Conservation (phyloP, 257 asterid species). For the Fraxinus quadrangulata region DNA sequence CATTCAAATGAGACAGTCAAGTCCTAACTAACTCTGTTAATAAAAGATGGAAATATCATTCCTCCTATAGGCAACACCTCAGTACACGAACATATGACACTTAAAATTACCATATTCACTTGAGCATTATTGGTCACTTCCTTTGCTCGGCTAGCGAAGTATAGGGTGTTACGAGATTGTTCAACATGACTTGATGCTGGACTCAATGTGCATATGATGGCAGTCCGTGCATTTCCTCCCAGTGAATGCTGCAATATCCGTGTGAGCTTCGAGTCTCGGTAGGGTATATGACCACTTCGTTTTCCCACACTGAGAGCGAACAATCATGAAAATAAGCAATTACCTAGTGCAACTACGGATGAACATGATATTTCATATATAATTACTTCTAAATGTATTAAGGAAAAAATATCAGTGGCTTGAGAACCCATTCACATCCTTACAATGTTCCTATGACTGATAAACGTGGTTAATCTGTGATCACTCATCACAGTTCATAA, state of each 20-base stretch:
- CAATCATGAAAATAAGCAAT: constrained; percentile 16
- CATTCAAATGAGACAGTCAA: constrained; percentile 4
- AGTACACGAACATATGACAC: constrained; percentile 5
- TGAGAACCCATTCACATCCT: neutral
- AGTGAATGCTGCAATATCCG: constrained; percentile 94
- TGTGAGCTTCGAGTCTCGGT: constrained; percentile 93
- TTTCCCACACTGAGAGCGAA: constrained; percentile 69
- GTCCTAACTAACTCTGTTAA: neutral
- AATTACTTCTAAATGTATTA: neutral
- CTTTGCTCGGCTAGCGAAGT: constrained; percentile 91
- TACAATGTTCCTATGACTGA: neutral
- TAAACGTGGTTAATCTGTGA: constrained; percentile 6
- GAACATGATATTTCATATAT: neutral
- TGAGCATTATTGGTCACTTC: constrained; percentile 94
- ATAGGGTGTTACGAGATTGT: constrained; percentile 91
- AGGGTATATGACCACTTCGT: constrained; percentile 92
- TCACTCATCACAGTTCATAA: neutral
- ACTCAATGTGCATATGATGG: constrained; percentile 93
- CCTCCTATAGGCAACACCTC: no score
- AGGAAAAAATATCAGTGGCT: neutral
- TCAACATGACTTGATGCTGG: constrained; percentile 92
- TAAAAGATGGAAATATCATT: neutral
- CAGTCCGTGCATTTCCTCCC: constrained; percentile 98
- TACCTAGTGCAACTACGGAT: constrained; percentile 9
- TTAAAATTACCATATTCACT: constrained; percentile 75